A percentile compares a stretch with the other conserved stretches of the same genome.
These are phyloP conservation scores for Wickerhamomyces rabaulensis DNA, from an alignment of 805 yeast species.

Conservation along the genomic window DNA sequence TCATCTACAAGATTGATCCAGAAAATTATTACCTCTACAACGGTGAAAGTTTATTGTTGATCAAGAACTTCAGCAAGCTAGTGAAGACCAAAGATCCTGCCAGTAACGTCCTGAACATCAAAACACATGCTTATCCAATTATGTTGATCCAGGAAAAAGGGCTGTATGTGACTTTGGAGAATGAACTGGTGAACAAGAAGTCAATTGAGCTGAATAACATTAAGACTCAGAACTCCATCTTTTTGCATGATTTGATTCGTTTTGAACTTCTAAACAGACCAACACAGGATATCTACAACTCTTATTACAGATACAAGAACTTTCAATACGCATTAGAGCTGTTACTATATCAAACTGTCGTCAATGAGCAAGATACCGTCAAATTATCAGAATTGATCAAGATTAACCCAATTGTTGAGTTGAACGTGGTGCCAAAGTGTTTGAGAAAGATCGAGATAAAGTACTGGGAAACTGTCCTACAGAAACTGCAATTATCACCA, in stretches of 20 bases:
- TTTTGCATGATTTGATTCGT: slow-evolving; percentile 41
- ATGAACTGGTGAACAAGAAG: slow-evolving; percentile 24
- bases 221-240: slow-evolving; percentile 33
- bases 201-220: slow-evolving; percentile 29
- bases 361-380: slow-evolving; percentile 14
- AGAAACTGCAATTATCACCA: slow-evolving; percentile 34
- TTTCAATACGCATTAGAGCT: slow-evolving; percentile 43
- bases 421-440: slow-evolving; percentile 40
- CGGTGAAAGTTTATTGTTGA: slow-evolving; percentile 31
- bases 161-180: slow-evolving; percentile 39
- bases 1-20: slow-evolving; percentile 17
- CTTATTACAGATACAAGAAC: slow-evolving; percentile 28
- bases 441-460: slow-evolving; percentile 46
- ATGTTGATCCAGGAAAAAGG: slow-evolving; percentile 24
- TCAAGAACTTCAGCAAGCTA: slow-evolving; percentile 13
- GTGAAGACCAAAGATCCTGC: slow-evolving; percentile 6
- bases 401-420: slow-evolving; percentile 16
- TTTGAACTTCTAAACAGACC: slow-evolving; percentile 29
- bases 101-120: slow-evolving; percentile 21
- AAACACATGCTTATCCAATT: slow-evolving; percentile 26
- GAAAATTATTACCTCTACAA: slow-evolving; percentile 31
- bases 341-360: slow-evolving; percentile 32
- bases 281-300: slow-evolving; percentile 11
- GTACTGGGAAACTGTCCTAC: slow-evolving; percentile 35
- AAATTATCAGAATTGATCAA: slow-evolving; percentile 18